phyloP scores from a whole-genome alignment of 1,284 basidiomycete species.

The Irpex sp. region DNA sequence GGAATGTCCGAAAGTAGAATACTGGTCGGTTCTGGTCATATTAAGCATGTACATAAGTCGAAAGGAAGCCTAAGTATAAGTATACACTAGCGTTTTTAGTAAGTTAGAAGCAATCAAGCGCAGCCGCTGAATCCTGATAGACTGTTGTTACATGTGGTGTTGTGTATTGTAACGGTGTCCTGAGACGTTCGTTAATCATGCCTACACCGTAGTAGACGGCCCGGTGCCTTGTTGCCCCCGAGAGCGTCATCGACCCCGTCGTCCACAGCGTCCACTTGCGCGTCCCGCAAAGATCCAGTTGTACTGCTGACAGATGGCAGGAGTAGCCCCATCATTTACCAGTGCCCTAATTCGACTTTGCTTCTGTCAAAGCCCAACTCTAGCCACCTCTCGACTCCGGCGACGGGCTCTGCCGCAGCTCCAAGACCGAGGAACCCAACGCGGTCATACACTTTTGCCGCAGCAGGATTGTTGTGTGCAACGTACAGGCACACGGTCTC shows the following conservation, averaged over 20 bases:
- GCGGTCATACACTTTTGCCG: conserved; percentile 51
- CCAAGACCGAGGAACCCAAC: conserved; percentile 58
- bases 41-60: no score
- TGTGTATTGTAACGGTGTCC: not conserved
- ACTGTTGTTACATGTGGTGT: not conserved
- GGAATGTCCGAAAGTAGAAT: no score
- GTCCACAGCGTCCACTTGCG: not conserved
- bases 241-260: not conserved
- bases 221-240: not conserved
- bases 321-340: conserved; percentile 32
- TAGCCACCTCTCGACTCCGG: conserved; percentile 51
- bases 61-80: no score
- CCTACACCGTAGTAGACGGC: no score
- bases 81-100: no score
- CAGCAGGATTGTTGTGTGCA: conserved; percentile 48
- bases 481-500: conserved; percentile 51
- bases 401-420: conserved; percentile 25
- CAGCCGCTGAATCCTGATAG: not conserved
- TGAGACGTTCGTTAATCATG: no score
- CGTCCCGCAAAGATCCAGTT: not conserved
- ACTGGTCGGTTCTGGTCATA: no score
- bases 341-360: conserved; percentile 51
- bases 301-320: not conserved
- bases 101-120: not conserved
- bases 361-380: conserved; percentile 57